Evolutionary conservation across 768 basidiomycete genomes (phyloP).

Genomic region (Sporobolomyces pararoseus): DNA sequence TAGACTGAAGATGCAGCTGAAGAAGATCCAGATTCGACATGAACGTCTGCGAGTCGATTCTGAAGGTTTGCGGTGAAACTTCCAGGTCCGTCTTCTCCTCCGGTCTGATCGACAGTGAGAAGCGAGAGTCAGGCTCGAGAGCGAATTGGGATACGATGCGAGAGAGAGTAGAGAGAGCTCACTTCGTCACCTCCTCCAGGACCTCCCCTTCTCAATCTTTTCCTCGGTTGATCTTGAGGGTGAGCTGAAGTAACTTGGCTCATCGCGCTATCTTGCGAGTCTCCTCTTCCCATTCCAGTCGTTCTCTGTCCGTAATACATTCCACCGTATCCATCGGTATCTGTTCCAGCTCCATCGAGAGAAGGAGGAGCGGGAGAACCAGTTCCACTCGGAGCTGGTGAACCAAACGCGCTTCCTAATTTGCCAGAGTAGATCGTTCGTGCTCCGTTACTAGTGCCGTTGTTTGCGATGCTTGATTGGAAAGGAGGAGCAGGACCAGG

Average conservation of each 20-base stretch:
- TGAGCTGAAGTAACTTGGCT: background rate
- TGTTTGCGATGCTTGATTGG: background rate
- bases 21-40: constrained; percentile 33
- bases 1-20: constrained; percentile 19
- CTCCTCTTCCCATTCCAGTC: constrained; percentile 29
- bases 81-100: constrained; percentile 29
- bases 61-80: constrained; percentile 23
- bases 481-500: background rate
- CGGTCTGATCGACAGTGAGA: background rate
- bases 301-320: constrained; percentile 19
- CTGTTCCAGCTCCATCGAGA: constrained; percentile 16
- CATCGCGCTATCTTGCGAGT: background rate
- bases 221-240: constrained; percentile 31
- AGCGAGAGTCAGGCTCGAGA: background rate
- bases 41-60: constrained; percentile 31
- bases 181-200: constrained; percentile 17
- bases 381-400: constrained; percentile 11
- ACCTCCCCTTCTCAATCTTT: constrained; percentile 28
- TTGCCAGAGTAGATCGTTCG: constrained; percentile 32
- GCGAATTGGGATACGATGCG: background rate
- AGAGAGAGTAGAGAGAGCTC: background rate
- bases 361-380: constrained; percentile 19
- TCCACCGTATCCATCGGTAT: constrained; percentile 2
- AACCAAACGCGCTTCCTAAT: constrained; percentile 7
- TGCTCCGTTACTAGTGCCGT: constrained; percentile 3